Evolutionary conservation across 2,329 filamentous ascomycete species (phyloP).

Genomic region (Triangularia verruculosa): DNA sequence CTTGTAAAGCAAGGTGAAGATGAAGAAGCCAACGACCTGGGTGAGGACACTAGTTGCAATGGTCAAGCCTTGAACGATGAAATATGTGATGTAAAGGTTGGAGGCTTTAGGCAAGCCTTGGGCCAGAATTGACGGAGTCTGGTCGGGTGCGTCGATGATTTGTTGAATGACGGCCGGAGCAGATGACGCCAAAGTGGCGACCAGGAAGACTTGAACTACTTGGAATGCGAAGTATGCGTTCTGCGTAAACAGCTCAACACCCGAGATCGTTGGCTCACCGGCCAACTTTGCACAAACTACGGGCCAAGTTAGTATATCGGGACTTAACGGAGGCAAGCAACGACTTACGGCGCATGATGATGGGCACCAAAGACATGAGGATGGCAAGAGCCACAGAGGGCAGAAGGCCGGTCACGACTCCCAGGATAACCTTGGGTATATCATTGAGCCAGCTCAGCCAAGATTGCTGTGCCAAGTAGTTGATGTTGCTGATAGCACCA

Average conservation of each 20-base stretch:
- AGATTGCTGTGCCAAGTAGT: conserved; percentile 60
- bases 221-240: conserved; percentile 91
- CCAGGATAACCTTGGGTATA: conserved; percentile 69
- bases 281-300: conserved; percentile 72
- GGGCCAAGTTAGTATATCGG: conserved; percentile 1
- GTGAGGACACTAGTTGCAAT: conserved; percentile 73
- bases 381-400: conserved; percentile 76
- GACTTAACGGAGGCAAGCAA: background rate
- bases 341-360: conserved; percentile 69
- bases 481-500: conserved; percentile 81
- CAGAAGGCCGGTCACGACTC: conserved; percentile 79
- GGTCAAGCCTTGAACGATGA: conserved; percentile 84
- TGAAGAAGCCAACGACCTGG: conserved; percentile 66
- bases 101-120: conserved; percentile 75
- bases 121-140: conserved; percentile 64
- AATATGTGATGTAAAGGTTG: conserved; percentile 95
- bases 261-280: conserved; percentile 74
- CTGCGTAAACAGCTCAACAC: conserved; percentile 84
- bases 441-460: conserved; percentile 71
- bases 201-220: conserved; percentile 86
- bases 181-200: conserved; percentile 78
- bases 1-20: conserved; percentile 72
- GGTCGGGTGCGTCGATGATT: conserved; percentile 61
- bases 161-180: conserved; percentile 66
- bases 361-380: conserved; percentile 81